Base-by-base conservation (phyloP, 2,329 filamentous ascomycete species). In the Fusarium beomiforme region DNA sequence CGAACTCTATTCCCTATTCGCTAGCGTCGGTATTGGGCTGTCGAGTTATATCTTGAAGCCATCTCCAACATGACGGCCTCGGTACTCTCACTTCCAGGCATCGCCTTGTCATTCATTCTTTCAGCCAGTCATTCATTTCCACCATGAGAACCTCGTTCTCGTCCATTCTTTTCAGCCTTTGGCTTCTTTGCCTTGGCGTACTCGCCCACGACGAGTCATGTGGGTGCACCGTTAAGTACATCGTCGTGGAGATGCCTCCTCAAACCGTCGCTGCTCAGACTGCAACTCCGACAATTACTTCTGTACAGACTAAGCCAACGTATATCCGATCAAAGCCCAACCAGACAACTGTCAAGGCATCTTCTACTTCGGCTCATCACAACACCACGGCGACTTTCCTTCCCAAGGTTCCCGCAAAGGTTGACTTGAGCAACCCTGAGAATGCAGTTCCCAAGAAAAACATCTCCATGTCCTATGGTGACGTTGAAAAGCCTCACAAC, bases 101-200 rank as follows among this genome's bases (percentile, higher is more conserved):
- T 29, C 44, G 44, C 57, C 60, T 62, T 62, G 44, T 43, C 62
- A 59, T 12, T 65, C 60, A n/a, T 65, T 64, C 17, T 49, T 12
- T 5, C 37, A 4, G n/a, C 37, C 36, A 8, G 6, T 42, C 31
- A n/a, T 43, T 49, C 29, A 29, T 29, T 21, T 64, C 11, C 31
- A 59, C 6, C 31, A 65, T 65, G 62, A 65, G 62, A 41, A 43
- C 60, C 11, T 65, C 50, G 49, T 65, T 65, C 62, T 65, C 50
- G 62, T 65, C 62, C 62, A 39, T 65, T 59, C 60, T 65, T 65
- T 65, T 65, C 31, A 49, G 50, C 62, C 60, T 65, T 9, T 49
- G 59, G 59, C 50, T 65, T 5, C 36, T 65, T 19, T 59, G 31
- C 19, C 42, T 41, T 5, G 13, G 42, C 14, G 50, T n/a, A 0